Evolutionary conservation across 768 basidiomycete genomes (phyloP), one percentile per base, ranked within the genome.

Genomic region (Podaxis sp.): DNA sequence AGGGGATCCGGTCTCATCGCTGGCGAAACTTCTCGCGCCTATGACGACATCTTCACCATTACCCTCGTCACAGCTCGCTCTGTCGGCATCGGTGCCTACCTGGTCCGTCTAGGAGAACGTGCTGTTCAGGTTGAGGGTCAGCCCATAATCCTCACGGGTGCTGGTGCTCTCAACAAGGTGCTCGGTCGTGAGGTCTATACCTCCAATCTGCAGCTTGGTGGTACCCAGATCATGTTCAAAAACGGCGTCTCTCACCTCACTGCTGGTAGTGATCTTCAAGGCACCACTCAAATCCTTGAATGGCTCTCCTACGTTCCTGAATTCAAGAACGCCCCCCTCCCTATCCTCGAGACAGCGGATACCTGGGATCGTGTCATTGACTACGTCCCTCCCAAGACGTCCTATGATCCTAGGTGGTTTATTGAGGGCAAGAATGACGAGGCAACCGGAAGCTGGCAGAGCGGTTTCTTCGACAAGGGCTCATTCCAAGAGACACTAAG

Each of bases 151-250:
- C 86, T 99, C 64, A 99, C 97, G 13, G 97, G 97, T 68, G 96
- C 96, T 28, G 87, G 87, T 6, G 97, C 97, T 3, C 85, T 99
- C 67, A 99, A 99, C 85, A 99, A 99, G 78, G 97, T 99, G 4
- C 87, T 99, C 48, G 97, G 97, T 65, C 91, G 97, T 54, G 97
- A 99, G 75, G 97, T 99, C 51, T 99, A 99, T 75, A 98, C 97
- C 8, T 97, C 95, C 59, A 99, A 99, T 75, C 76, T 99, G 68
- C 97, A 99, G 75, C 91, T 99, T 64, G 97, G 97, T 66, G 97
- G 97, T 59, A 99, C 97, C n/a, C 97, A 99, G 72, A 99, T 99
- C 81, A 99, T 99, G 97, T 92, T 95, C 87, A 98, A 98, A 87
- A 99, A 99, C 72, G 97, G 97, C 77, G 93, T 99, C 60, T 97